Conservation (phyloP, 495 filamentous ascomycete species). For the Penicillium paxilli region DNA sequence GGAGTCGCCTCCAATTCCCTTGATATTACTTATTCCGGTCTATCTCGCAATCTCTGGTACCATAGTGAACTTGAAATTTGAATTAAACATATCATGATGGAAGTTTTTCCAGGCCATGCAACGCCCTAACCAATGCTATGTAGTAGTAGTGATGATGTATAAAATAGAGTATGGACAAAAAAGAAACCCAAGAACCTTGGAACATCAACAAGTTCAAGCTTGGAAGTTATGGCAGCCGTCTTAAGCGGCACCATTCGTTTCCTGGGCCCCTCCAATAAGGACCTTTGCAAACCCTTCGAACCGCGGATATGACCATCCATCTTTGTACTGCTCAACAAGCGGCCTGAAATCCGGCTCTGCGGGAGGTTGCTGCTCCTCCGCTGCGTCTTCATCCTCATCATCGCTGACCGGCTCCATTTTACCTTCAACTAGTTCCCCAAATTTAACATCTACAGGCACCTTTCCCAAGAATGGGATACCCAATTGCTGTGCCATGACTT, state of each 20-base stretch:
- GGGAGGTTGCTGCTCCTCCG: conserved; percentile 42
- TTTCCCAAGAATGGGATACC: conserved; percentile 79
- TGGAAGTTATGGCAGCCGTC: background rate
- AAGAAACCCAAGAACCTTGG: background rate
- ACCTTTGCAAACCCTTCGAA: conserved; percentile 68
- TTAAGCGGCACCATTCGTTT: conserved; percentile 3
- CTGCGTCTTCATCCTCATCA: conserved; percentile 39
- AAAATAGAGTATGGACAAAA: background rate
- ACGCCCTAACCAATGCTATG: conserved; percentile 10
- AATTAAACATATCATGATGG: background rate
- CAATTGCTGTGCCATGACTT: conserved; percentile 87
- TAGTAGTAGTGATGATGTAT: background rate
- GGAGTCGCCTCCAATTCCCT: background rate
- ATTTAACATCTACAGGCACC: conserved; percentile 83
- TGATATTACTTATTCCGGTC: background rate
- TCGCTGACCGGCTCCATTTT: conserved; percentile 41
- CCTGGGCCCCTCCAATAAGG: conserved; percentile 49
- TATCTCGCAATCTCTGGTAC: background rate
- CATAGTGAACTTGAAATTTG: background rate
- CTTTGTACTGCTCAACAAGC: conserved; percentile 76
- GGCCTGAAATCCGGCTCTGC: conserved; percentile 49
- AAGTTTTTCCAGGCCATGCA: background rate
- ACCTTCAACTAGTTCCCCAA: conserved; percentile 66
- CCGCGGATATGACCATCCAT: conserved; percentile 71
- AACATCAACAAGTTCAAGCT: background rate